A percentile compares a stretch with the other conserved stretches of the same genome.
Conservation (phyloP, 1,284 basidiomycete genomes). For the Fistulina hepatica region DNA sequence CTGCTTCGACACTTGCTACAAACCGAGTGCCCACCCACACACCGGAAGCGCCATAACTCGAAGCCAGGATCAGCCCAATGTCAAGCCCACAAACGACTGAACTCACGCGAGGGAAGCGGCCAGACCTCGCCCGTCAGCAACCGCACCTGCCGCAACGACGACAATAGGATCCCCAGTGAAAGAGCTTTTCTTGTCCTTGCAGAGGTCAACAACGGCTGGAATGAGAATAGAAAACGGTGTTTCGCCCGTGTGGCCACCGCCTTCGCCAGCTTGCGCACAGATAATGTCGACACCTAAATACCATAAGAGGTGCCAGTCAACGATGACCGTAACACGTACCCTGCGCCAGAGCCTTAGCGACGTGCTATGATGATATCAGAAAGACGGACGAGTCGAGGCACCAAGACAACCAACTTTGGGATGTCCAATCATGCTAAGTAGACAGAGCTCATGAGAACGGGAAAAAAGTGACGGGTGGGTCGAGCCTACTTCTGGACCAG, state of each 20-base stretch:
- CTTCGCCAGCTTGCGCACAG: constrained; percentile 83
- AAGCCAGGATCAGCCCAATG: constrained; percentile 12
- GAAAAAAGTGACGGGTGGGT: constrained; percentile 26
- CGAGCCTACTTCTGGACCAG: constrained; percentile 85
- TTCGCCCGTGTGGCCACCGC: constrained; percentile 76
- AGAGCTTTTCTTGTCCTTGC: constrained; percentile 63
- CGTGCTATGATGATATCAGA: constrained; percentile 19
- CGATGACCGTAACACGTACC: constrained; percentile 75
- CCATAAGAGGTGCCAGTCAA: no score
- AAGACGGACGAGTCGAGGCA: constrained; percentile 2
- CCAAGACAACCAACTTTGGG: no score
- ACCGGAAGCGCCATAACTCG: constrained; percentile 4
- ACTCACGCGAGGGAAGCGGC: constrained; percentile 80
- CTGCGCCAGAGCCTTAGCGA: constrained; percentile 74
- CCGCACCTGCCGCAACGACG: constrained; percentile 78
- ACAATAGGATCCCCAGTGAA: constrained; percentile 73
- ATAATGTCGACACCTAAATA: constrained; percentile 79
- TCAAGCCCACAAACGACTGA: constrained; percentile 67
- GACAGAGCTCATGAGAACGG: background rate
- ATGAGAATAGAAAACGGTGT: constrained; percentile 65
- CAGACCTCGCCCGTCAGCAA: constrained; percentile 78
- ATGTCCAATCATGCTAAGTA: no score
- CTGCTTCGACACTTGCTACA: constrained; percentile 73
- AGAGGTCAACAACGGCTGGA: constrained; percentile 77
- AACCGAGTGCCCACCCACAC: constrained; percentile 75